Evolutionary conservation across 2,329 filamentous ascomycete species (phyloP), one percentile per base, ranked within the genome.

Genomic region (Annulohypoxylon truncatum): DNA sequence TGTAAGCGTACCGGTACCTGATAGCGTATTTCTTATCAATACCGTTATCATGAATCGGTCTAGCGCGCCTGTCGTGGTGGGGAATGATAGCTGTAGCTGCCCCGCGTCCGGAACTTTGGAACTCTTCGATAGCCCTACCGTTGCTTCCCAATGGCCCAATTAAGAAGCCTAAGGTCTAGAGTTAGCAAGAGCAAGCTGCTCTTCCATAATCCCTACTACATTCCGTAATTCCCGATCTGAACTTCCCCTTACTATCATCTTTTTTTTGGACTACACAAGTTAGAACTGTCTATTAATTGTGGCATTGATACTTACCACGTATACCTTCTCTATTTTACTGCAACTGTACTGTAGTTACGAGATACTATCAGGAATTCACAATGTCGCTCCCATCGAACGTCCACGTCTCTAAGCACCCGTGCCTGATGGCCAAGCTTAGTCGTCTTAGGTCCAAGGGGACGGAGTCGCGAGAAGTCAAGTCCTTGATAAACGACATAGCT

Each of bases 321-420:
- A 15, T 35, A 56, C 35, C 46, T 26, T 7, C 26, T 47, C 22
- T 57, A n/a, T 28, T 24, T 18, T 10, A 26, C 33, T 28, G 35
- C 13, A 15, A 44, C 5, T 58, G 24, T 46, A 64, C 10, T 46
- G 33, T 24, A 44, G 33, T 28, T 33, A 20, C 29, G 4, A 40
- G 13, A 38, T 47, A 50, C 55, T 18, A 52, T 22, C 13, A 6
- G 10, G 5, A 52, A 24, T 62, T 4, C 47, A 64, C 58, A 48
- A 77, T 79, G 74, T 76, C 76, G 56, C 79, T 89, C 44, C 87
- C 87, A 8, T 68, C 84, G 72, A 90, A 90, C 75, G 87, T 90
- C 67, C 93, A 96, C 81, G 82, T 97, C 77, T 97, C 94, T 38
- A 83, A 83, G 13, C 95, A 98, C 79, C 95, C 95, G 33, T 97